Conservation (phyloP, 495 filamentous ascomycete species). For the Achaetomiella virescens region DNA sequence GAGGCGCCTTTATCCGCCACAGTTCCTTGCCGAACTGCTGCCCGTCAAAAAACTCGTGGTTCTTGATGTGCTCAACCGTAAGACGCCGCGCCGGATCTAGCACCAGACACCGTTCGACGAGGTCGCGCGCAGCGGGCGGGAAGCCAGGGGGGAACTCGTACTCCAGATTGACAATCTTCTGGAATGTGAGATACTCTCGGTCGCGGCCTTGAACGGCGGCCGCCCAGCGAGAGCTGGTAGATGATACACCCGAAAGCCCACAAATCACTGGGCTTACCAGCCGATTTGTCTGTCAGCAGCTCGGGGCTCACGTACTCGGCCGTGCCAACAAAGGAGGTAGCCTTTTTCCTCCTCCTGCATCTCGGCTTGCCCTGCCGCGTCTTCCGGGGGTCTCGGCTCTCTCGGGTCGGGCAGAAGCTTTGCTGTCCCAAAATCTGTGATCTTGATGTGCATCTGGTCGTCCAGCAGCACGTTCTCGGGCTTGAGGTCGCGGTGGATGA, state of each 20-base stretch:
- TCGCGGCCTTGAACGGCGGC: conserved; percentile 95
- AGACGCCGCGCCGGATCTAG: conserved; percentile 80
- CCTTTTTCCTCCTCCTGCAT: conserved; percentile 59
- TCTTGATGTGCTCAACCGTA: conserved; percentile 95
- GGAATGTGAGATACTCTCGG: conserved; percentile 97
- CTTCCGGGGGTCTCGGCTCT: conserved; percentile 46
- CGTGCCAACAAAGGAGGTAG: conserved; percentile 94
- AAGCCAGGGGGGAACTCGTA: conserved; percentile 93
- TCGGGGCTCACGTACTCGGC: conserved; percentile 98
- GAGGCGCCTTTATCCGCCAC: conserved; percentile 88
- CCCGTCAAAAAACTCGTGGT: conserved; percentile 94
- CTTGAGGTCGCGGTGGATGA: conserved; percentile 96
- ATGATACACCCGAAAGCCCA: conserved; percentile 99
- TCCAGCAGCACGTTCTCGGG: conserved; percentile 96
- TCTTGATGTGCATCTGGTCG: conserved; percentile 94
- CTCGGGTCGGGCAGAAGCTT: conserved; percentile 74
- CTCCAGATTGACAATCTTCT: conserved; percentile 91
- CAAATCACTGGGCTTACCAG: conserved; percentile 94
- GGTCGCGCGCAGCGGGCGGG: conserved; percentile 77
- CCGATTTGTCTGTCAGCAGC: conserved; percentile 88
- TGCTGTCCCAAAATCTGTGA: conserved; percentile 97
- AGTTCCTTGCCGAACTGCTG: conserved; percentile 76
- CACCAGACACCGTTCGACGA: conserved; percentile 88
- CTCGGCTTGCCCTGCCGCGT: conserved; percentile 46
- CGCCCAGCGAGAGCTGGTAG: conserved; percentile 90